These are phyloP conservation scores for Melanomma pulvis-pyrius DNA, from an alignment of 495 filamentous ascomycete species.

Conservation along the genomic window DNA sequence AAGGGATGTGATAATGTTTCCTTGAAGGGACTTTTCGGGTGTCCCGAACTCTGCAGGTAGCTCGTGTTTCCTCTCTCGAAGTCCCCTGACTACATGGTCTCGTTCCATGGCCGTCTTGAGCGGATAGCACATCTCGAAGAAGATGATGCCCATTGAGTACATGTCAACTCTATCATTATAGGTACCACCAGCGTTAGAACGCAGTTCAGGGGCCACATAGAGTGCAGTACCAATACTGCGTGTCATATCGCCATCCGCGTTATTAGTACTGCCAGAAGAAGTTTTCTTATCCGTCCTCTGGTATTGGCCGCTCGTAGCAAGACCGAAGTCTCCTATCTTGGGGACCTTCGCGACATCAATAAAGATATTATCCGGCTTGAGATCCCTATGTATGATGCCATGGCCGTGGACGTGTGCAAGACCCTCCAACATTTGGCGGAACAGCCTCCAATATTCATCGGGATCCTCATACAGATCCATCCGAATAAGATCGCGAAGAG, in stretches of 20 bases:
- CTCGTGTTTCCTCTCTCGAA: constrained; percentile 67
- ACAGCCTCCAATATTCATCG: constrained; percentile 84
- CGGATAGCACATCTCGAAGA: constrained; percentile 94
- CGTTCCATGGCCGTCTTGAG: constrained; percentile 87
- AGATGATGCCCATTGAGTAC: constrained; percentile 96
- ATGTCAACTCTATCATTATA: constrained; percentile 98
- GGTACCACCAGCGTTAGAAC: constrained; percentile 66
- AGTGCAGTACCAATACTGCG: constrained; percentile 91
- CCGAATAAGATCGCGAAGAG: constrained; percentile 85
- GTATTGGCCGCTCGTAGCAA: constrained; percentile 87
- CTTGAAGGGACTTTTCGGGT: constrained; percentile 72
- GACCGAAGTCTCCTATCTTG: constrained; percentile 93
- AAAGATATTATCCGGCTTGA: constrained; percentile 99
- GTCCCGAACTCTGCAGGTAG: constrained; percentile 76
- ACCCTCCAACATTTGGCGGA: constrained; percentile 90
- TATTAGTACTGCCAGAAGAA: constrained; percentile 38
- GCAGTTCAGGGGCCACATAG: constrained; percentile 92
- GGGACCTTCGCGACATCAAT: constrained; percentile 88
- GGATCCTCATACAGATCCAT: constrained; percentile 70
- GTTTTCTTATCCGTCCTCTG: constrained; percentile 52
- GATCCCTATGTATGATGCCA: constrained; percentile 92
- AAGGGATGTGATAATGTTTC: constrained; percentile 75
- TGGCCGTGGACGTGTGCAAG: constrained; percentile 86
- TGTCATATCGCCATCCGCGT: constrained; percentile 63
- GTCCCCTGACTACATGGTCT: constrained; percentile 67